Evolutionary conservation across 2,329 filamentous ascomycete species (phyloP), one percentile per base, ranked within the genome.

Genomic region (Pseudocercospora vitis): DNA sequence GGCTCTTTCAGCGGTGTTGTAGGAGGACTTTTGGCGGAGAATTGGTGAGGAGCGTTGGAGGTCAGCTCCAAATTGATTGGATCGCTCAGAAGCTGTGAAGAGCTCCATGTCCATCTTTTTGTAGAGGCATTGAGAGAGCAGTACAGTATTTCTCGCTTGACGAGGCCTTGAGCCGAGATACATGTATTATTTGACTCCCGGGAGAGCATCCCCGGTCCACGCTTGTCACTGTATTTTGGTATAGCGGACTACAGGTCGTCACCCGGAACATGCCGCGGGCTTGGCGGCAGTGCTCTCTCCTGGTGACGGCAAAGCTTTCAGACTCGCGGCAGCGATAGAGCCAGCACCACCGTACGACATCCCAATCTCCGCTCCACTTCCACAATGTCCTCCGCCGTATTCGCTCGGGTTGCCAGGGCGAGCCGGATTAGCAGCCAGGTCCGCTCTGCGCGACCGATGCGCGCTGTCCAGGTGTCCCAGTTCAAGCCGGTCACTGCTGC

Each of bases 341-440:
- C 39, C 51, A 55, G 57, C 52, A 55, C 40, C 44, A 52, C 47
- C 50, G n/a, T n/a, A 39, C 52, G 55, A 48, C 39, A 47, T 49
- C 48, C 56, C 18, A 55, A 11, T 56, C 57, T 61, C 49, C 59
- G 47, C 61, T 54, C 45, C 50, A 48, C 48, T 45, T 31, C 49
- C 50, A 47, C 29, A 35, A 67, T 67, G 65, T 67, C 64, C 50
- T 63, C 60, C 55, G 63, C 65, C 55, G 58, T 63, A 31, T 58
- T 63, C 52, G 60, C 62, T 56, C 62, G 64, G 57, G 54, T 65
- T 50, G 55, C 59, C 52, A 56, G 64, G 51, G 53, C 56, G 29
- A 56, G 60, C 42, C 56, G 59, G 37, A 56, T 61, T 57, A 56
- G 56, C 50, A 57, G 56, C 54, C 63, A 50, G 40, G 37, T 57